Conservation (phyloP, 2,329 filamentous ascomycete species). For the Fusarium sp. region DNA sequence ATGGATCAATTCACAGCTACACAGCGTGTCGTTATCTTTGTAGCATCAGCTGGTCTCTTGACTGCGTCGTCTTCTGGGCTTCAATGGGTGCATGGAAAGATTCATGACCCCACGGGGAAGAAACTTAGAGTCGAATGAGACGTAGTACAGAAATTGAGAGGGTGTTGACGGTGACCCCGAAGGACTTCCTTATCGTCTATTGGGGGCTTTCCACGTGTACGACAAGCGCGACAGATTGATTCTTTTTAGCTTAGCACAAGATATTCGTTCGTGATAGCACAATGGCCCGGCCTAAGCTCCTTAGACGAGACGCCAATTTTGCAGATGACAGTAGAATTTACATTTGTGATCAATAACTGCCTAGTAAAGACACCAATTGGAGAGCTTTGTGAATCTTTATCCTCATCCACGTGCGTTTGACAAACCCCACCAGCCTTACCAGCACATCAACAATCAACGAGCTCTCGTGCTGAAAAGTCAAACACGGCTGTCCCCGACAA, state of each 20-base stretch:
- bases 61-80: neutral
- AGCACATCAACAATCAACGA: neutral
- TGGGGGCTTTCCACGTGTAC: neutral
- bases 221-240: neutral
- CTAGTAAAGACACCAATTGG: neutral
- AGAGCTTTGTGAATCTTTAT: neutral
- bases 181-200: neutral
- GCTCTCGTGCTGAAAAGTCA: neutral
- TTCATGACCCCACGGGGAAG: neutral
- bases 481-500: neutral
- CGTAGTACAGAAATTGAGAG: too few relatives aligned
- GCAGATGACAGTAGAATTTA: neutral
- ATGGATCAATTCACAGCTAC: constrained; percentile 6
- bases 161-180: neutral
- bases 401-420: neutral
- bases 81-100: neutral
- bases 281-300: neutral
- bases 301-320: neutral
- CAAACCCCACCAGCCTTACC: neutral
- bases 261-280: neutral
- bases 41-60: constrained; percentile 5
- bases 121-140: neutral
- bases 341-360: neutral
- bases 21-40: constrained; percentile 7
- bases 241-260: neutral